A percentile compares a stretch with the other conserved stretches of the same genome.
phyloP scores from a whole-genome alignment of 2,329 filamentous ascomycete genomes.

The Endothia cerciana region DNA sequence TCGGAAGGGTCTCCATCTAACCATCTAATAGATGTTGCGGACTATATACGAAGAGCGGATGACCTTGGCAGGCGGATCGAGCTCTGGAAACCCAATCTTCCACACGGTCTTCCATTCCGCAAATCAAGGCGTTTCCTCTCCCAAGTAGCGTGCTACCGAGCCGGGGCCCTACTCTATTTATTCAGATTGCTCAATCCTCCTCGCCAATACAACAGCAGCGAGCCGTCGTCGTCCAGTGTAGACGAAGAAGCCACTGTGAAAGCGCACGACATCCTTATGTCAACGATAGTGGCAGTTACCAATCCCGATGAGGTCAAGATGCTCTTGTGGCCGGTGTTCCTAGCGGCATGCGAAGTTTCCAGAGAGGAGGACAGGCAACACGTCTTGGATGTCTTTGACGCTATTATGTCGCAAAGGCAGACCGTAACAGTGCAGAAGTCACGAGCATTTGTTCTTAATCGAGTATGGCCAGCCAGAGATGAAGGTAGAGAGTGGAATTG shows the following conservation, averaged over 20 bases:
- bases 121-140: conserved; percentile 35
- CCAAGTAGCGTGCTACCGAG: conserved; percentile 36
- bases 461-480: conserved; percentile 38
- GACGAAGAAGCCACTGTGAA: conserved; percentile 34
- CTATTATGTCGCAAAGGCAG: conserved; percentile 34
- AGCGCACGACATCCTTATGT: conserved; percentile 38
- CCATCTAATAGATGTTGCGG: neutral
- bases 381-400: conserved; percentile 34
- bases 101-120: conserved; percentile 33
- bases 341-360: conserved; percentile 37
- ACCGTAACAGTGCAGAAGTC: conserved; percentile 36
- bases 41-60: conserved; percentile 29
- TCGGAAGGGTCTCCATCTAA: neutral
- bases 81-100: conserved; percentile 34
- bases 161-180: conserved; percentile 36
- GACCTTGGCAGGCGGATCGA: conserved; percentile 31
- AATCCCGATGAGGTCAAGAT: conserved; percentile 35
- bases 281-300: conserved; percentile 29
- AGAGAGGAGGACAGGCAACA: conserved; percentile 32
- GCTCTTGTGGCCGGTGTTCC: conserved; percentile 38
- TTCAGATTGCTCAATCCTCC: conserved; percentile 36
- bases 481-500: conserved; percentile 36
- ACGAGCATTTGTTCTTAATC: conserved; percentile 34
- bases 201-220: conserved; percentile 29
- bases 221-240: neutral